A percentile compares a stretch with the other conserved stretches of the same genome.
Conservation (phyloP, 495 filamentous ascomycete species). For the Astrocystis sublimbata region DNA sequence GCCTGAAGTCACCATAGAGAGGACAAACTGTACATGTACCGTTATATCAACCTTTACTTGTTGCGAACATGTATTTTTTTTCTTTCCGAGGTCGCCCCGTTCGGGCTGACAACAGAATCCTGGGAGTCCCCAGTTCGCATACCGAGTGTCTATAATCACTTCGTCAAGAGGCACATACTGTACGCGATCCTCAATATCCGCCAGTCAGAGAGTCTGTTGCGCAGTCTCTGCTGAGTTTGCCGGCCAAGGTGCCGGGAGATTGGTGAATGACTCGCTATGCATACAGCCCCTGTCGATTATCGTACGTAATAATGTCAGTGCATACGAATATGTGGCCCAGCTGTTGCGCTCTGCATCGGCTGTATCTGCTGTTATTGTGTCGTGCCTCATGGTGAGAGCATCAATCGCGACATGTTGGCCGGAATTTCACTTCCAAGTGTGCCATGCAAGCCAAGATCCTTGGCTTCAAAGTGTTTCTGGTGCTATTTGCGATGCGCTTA, state of each 20-base stretch:
- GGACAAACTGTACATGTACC: neutral
- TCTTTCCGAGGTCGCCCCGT: constrained; percentile 8
- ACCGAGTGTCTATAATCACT: neutral
- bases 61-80: neutral
- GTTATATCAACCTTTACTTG: neutral
- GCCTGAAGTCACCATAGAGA: neutral
- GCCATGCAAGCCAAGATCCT: constrained; percentile 9
- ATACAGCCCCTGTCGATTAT: constrained; percentile 19
- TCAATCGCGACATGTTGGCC: constrained; percentile 4
- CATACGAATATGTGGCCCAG: constrained; percentile 16
- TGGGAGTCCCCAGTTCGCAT: constrained; percentile 9
- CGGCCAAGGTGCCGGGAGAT: constrained; percentile 21
- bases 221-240: constrained; percentile 13
- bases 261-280: constrained; percentile 23
- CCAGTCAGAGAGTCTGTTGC: neutral
- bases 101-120: constrained; percentile 11
- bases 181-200: neutral
- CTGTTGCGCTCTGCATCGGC: constrained; percentile 15
- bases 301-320: constrained; percentile 20
- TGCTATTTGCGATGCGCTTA: neutral
- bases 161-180: neutral
- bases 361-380: constrained; percentile 1
- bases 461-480: neutral
- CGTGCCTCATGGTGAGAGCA: neutral
- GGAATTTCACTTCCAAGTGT: no score